Evolutionary conservation across 768 basidiomycete genomes (phyloP).

Genomic region (Mycena venus): DNA sequence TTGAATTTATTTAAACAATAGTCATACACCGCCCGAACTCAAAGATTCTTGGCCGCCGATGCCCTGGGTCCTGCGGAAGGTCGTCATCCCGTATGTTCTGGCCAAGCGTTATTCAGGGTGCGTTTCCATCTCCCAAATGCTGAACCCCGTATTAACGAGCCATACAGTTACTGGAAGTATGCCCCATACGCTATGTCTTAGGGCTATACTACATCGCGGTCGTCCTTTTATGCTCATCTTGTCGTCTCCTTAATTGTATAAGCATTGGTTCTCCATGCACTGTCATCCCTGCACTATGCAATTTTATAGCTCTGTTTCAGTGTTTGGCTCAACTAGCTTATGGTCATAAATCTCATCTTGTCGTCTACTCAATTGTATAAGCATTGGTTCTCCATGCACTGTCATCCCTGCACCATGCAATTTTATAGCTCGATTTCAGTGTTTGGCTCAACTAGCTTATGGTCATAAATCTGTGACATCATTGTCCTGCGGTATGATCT

Average conservation of each 20-base stretch:
- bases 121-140: constrained; percentile 7
- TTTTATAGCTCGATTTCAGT: background rate
- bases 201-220: background rate
- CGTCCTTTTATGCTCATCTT: background rate
- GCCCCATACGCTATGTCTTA: constrained; percentile 48
- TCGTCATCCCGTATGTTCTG: constrained; percentile 49
- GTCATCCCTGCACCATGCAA: background rate
- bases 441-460: background rate
- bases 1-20: constrained; percentile 15
- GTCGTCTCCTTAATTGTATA: background rate
- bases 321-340: background rate
- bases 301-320: background rate
- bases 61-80: constrained; percentile 52
- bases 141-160: background rate
- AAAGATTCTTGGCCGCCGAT: constrained; percentile 50
- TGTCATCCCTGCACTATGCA: background rate
- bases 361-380: too few relatives aligned
- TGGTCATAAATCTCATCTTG: too few relatives aligned
- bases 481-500: too few relatives aligned
- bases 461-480: too few relatives aligned
- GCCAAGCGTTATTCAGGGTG: constrained; percentile 50
- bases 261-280: background rate
- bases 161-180: constrained; percentile 54
- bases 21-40: constrained; percentile 50
- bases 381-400: too few relatives aligned